phyloP scores from a whole-genome alignment of 2,329 filamentous ascomycete genomes.

The Biscogniauxia sp. region DNA sequence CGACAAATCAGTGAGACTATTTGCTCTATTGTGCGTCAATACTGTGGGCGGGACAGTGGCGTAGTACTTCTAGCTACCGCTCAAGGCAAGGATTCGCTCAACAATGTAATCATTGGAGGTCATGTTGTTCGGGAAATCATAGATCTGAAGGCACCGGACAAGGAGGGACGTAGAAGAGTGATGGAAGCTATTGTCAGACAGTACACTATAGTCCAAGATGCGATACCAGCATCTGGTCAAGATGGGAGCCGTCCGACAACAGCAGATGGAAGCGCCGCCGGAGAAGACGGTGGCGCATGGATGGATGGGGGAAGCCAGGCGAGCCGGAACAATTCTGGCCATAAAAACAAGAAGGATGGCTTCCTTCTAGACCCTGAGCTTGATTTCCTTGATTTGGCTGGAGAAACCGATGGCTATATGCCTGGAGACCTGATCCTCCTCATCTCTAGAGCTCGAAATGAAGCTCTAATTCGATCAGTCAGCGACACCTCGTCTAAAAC shows the following conservation, averaged over 20 bases:
- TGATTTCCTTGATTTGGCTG: slow-evolving; percentile 89
- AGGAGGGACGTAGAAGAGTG: slow-evolving; percentile 80
- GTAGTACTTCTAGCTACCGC: slow-evolving; percentile 89
- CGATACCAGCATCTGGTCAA: slow-evolving; percentile 34
- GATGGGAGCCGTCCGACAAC: slow-evolving; percentile 56
- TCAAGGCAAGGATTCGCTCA: slow-evolving; percentile 87
- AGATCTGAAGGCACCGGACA: slow-evolving; percentile 84
- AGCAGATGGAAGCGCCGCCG: slow-evolving; percentile 49
- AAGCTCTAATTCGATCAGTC: slow-evolving; percentile 85
- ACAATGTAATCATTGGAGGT: slow-evolving; percentile 85
- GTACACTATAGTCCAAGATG: slow-evolving; percentile 42
- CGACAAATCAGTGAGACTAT: slow-evolving; percentile 89
- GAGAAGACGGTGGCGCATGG: slow-evolving; percentile 63
- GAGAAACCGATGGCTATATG: slow-evolving; percentile 97
- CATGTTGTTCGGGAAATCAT: slow-evolving; percentile 92
- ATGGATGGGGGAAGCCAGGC: slow-evolving; percentile 68
- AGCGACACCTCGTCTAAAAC: slow-evolving; percentile 46
- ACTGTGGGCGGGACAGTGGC: slow-evolving; percentile 74
- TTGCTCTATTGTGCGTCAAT: slow-evolving; percentile 77
- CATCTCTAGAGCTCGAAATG: slow-evolving; percentile 82
- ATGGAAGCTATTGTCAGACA: slow-evolving; percentile 73
- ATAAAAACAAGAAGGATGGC: slow-evolving; percentile 47
- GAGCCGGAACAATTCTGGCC: slow-evolving; percentile 40
- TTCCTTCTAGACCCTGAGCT: slow-evolving; percentile 74
- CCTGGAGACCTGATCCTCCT: slow-evolving; percentile 87